Percentiles rank a stretch among this genome's conserved stretches.
Evolutionary conservation across 257 asterid genomes (phyloP).

Genomic region (Capsicum baccatum): DNA sequence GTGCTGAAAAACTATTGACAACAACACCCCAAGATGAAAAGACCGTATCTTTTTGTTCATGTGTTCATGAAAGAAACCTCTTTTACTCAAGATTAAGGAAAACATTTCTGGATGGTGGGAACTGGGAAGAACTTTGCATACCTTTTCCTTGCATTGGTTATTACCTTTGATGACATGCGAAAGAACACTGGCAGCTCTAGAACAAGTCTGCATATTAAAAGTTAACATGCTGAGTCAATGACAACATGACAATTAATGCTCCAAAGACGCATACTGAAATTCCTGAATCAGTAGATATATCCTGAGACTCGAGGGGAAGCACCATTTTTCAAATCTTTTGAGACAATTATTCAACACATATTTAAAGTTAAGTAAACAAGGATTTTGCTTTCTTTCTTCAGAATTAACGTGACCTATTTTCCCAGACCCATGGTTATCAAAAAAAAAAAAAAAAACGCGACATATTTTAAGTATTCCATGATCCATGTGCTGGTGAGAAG

Average conservation of each 20-base stretch:
- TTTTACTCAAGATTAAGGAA: neutral
- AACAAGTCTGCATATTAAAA: constrained; percentile 71
- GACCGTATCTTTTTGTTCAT: neutral
- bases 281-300: neutral
- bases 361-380: neutral
- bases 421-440: no score
- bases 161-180: constrained; percentile 85
- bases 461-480: constrained; percentile 5
- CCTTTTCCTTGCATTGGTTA: constrained; percentile 86
- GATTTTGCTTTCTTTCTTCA: constrained; percentile 8
- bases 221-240: constrained; percentile 2
- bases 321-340: neutral
- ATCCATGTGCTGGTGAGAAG: neutral
- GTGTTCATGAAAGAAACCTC: neutral
- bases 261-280: neutral
- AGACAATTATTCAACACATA: neutral
- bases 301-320: neutral
- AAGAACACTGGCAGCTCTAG: constrained; percentile 95
- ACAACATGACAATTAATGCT: neutral
- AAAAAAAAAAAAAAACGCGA: neutral
- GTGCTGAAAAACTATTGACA: neutral
- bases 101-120: neutral
- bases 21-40: neutral
- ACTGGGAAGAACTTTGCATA: constrained; percentile 35
- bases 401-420: neutral